phyloP scores from a whole-genome alignment of 495 filamentous ascomycete species.

The Aspergillus ostianus region DNA sequence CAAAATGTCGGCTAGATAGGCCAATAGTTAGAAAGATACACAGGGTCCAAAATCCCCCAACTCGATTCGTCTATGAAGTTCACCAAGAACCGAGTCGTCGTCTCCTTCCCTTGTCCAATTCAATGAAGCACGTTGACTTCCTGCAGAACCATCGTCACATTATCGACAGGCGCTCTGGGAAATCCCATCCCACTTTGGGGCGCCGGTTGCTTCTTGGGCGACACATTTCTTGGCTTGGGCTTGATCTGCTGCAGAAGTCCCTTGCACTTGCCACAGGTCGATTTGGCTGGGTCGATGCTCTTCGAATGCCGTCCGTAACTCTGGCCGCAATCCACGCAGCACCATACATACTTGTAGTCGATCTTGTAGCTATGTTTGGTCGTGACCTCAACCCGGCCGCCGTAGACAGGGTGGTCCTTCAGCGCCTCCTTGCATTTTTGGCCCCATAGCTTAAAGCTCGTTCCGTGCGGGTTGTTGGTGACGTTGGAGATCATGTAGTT shows the following conservation, averaged over 20 bases:
- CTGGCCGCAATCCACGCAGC: slow-evolving; percentile 63
- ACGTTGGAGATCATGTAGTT: slow-evolving; percentile 78
- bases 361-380: slow-evolving; percentile 88
- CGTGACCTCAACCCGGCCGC: slow-evolving; percentile 67
- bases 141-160: slow-evolving; percentile 16
- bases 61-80: neutral
- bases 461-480: slow-evolving; percentile 71
- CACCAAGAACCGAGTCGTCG: neutral
- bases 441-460: slow-evolving; percentile 76
- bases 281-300: slow-evolving; percentile 65
- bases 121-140: slow-evolving; percentile 9
- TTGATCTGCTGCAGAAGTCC: slow-evolving; percentile 71
- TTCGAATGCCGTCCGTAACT: slow-evolving; percentile 79
- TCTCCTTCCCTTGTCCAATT: neutral
- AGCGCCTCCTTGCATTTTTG: slow-evolving; percentile 45
- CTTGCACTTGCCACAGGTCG: slow-evolving; percentile 70
- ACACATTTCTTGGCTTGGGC: slow-evolving; percentile 63
- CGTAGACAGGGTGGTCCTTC: slow-evolving; percentile 38
- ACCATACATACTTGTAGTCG: slow-evolving; percentile 86
- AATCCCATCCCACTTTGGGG: neutral
- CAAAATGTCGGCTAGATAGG: slow-evolving; percentile 1
- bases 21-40: slow-evolving; percentile 5
- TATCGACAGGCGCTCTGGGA: neutral
- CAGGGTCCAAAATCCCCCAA: neutral
- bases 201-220: slow-evolving; percentile 52